Evolutionary conservation across 805 yeast genomes (phyloP), one percentile per base, ranked within the genome.

Genomic region (Starmerella sirachaensis): DNA sequence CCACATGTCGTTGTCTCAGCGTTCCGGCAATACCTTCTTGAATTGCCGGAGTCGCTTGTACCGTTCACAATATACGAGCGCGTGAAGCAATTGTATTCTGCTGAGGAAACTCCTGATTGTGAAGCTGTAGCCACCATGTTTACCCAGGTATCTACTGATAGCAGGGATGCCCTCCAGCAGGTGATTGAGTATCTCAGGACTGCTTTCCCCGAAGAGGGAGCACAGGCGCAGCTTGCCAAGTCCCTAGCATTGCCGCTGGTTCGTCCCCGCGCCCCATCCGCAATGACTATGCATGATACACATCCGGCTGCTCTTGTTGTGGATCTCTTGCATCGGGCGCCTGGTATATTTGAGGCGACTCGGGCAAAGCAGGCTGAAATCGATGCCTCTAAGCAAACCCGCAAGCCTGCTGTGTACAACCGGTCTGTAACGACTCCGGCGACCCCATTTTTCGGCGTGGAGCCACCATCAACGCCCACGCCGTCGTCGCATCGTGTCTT

Each of bases 1-100:
- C 29, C 42, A 1, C 62, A 66, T 33, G 66, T 71, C 0, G 67
- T 79, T 8, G 72, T 82, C 1, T 71, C 77, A 39, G 70, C 73
- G 2, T 62, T 81, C 41, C 73, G 77, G 49, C 63, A 79, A 30
- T 79, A 74, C 53, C 59, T 81, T 14, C 63, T 80, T 53, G 91
- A 81, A 52, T 63, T 81, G 31, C 93, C 93, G 0, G 83, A 77
- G 45, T 74, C 86, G 1, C 54, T 81, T 27, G 69, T 81, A 5
- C 73, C 85, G 1, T 64, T 65, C 50, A 70, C 71, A 12, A 64
- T 74, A 35, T 76, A 73, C 50, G 86, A 78, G 33, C 37, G 39
- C 32, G 63, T 80, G 41, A 73, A 72, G 52, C 67, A 74, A 2
- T 60, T 78, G 20, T 80, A 78, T 61, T 49, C 8, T 9, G 11